Percentiles rank a stretch among this genome's conserved stretches.
These are phyloP conservation scores for Anacardium occidentale DNA, from an alignment of 345 rosid species.

Conservation along the genomic window DNA sequence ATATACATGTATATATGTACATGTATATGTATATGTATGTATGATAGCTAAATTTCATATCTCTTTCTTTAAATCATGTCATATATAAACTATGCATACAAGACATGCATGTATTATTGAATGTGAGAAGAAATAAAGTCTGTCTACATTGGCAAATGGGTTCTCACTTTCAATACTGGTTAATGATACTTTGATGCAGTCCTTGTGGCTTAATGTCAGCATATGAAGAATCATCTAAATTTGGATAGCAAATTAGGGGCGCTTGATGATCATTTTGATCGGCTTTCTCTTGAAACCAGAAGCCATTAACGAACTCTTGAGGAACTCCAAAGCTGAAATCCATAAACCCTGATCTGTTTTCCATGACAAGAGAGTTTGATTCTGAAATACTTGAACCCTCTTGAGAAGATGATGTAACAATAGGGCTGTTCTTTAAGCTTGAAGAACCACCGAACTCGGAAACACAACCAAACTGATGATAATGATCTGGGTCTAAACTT, in stretches of 20 bases:
- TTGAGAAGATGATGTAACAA: slow-evolving; percentile 16
- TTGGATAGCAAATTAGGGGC: slow-evolving; percentile 20
- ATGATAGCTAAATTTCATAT: too few relatives aligned
- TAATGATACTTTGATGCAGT: slow-evolving; percentile 22
- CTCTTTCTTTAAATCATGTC: too few relatives aligned
- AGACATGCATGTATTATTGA: neutral
- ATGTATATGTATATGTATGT: too few relatives aligned
- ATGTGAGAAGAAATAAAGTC: neutral
- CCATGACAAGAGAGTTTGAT: slow-evolving; percentile 28
- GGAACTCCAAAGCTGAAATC: slow-evolving; percentile 27
- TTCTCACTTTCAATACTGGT: slow-evolving; percentile 15
- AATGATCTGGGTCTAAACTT: slow-evolving; percentile 15
- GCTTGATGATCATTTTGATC: neutral
- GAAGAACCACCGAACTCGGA: slow-evolving; percentile 12
- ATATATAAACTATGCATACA: neutral
- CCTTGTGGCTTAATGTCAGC: slow-evolving; percentile 26
- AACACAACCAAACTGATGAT: slow-evolving; percentile 5
- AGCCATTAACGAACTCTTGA: slow-evolving; percentile 24
- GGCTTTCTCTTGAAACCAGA: slow-evolving; percentile 22
- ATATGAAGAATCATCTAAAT: slow-evolving; percentile 19
- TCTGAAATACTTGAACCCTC: slow-evolving; percentile 31
- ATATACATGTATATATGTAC: too few relatives aligned
- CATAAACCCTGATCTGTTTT: slow-evolving; percentile 15
- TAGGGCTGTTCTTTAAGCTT: slow-evolving; percentile 12
- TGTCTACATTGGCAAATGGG: neutral